phyloP scores from a whole-genome alignment of 2,329 filamentous ascomycete species.

The Calonectria honghensis region DNA sequence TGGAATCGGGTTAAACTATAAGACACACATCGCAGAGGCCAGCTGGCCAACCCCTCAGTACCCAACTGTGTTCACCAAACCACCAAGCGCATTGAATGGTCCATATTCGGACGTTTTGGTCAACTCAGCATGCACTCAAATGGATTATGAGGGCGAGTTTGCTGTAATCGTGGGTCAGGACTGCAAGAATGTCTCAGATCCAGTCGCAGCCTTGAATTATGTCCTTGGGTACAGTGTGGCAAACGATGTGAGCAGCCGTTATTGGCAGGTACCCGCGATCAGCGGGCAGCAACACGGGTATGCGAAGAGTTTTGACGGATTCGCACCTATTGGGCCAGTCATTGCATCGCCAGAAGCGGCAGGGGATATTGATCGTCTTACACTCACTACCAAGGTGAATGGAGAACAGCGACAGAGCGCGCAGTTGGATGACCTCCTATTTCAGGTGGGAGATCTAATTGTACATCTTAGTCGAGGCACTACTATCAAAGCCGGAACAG shows the following conservation, averaged over 20 bases:
- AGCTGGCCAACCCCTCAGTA: conserved; percentile 23
- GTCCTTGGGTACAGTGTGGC: conserved; percentile 24
- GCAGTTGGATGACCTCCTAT: conserved; percentile 14
- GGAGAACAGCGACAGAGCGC: conserved; percentile 23
- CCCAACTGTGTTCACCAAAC: conserved; percentile 31
- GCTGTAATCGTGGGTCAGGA: conserved; percentile 19
- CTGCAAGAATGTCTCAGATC: conserved; percentile 23
- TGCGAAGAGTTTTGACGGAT: conserved; percentile 33
- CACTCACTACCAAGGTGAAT: conserved; percentile 18
- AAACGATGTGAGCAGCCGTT: conserved; percentile 32
- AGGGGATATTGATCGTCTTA: conserved; percentile 1
- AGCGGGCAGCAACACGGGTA: conserved; percentile 37
- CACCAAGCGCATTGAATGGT: conserved; percentile 18
- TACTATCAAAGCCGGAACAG: conserved; percentile 19
- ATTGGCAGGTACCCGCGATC: conserved; percentile 26
- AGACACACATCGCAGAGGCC: conserved; percentile 30
- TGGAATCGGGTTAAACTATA: conserved; percentile 31
- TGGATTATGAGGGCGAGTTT: conserved; percentile 35
- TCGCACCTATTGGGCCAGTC: conserved; percentile 25
- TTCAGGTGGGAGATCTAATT: conserved; percentile 19
- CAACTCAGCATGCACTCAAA: not conserved
- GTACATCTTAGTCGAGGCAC: conserved; percentile 30
- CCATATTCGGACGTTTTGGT: conserved; percentile 8
- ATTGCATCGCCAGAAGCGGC: conserved; percentile 2
- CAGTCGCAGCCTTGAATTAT: not conserved